phyloP scores from a whole-genome alignment of 257 asterid species.

The Fraxinus excelsior region DNA sequence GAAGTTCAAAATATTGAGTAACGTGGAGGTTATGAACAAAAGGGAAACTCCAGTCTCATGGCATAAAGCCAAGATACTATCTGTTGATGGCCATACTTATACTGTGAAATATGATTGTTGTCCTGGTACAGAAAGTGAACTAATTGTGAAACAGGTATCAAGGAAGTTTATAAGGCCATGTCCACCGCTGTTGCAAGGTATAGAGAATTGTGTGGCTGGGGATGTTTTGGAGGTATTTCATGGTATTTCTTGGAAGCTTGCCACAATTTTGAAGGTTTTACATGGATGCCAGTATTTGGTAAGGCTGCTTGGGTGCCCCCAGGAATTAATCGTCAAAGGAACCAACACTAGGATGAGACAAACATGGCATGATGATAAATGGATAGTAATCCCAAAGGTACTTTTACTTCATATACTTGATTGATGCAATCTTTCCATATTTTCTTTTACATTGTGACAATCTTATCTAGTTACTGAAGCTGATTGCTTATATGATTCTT shows the following conservation, averaged over 20 bases:
- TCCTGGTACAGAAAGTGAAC: slow-evolving; percentile 37
- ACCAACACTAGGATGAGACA: slow-evolving; percentile 58
- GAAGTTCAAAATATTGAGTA: slow-evolving; percentile 65
- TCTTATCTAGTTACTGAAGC: background rate
- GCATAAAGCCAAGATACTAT: slow-evolving; percentile 54
- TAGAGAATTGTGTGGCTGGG: slow-evolving; percentile 48
- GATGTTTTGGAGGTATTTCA: slow-evolving; percentile 71
- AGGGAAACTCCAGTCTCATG: slow-evolving; percentile 53
- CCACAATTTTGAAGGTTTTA: slow-evolving; percentile 50
- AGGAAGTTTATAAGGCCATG: slow-evolving; percentile 60
- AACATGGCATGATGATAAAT: slow-evolving; percentile 59
- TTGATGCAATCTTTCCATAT: background rate
- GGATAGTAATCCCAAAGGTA: slow-evolving; percentile 67
- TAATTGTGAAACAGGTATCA: slow-evolving; percentile 49
- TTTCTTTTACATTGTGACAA: background rate
- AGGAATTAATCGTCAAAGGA: slow-evolving; percentile 41
- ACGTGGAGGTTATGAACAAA: slow-evolving; percentile 70
- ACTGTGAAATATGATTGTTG: slow-evolving; percentile 45
- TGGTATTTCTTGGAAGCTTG: slow-evolving; percentile 66
- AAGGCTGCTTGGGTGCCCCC: slow-evolving; percentile 59
- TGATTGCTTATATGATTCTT: background rate
- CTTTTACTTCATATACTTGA: background rate
- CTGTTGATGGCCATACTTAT: slow-evolving; percentile 55
- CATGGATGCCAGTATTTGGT: slow-evolving; percentile 44
- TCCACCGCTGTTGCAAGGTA: slow-evolving; percentile 40